Base-by-base conservation (phyloP, 163 green algal species). In the Scenedesmus sp. region DNA sequence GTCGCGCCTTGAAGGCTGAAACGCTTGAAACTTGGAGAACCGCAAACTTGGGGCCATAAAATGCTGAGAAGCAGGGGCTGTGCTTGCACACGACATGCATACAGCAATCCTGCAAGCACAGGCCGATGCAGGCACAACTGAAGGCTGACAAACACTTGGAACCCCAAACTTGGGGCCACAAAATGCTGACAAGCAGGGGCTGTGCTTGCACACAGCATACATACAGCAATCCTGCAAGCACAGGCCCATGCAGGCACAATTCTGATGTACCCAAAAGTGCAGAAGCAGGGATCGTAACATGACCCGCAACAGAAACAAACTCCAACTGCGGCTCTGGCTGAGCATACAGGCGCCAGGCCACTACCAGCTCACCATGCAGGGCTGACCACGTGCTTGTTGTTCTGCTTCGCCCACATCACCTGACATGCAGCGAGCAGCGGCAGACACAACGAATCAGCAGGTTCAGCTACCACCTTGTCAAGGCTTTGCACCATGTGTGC, bases 351-450 rank as follows among this genome's bases (percentile, higher is more conserved):
- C 16, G 40, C 7, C 6, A 24, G 22, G 12, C 10, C 0, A 13
- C 9, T 33, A 24, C 26, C 42, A 81, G 30, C 93, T 90, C 61
- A 96, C 94, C 95, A 97, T 26, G 91, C 93, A 6, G 94, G 95
- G 22, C 93, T 95, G 16, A 97, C 95, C 33, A 97, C 93, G 33
- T 70, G 85, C 22, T 90, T 90, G 81, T 93, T 93, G 72, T 93
- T 88, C 72, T 93, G 82, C 42, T 85, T 81, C 9, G 95, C 95
- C 94, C 94, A 94, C n/a, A 94, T 86, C 42, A 93, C 94, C 93
- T 95, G 92, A 37, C 49, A 0, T 40, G 40, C 79, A 73, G 18
- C 33, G 35, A 76, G 35, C 51, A 70, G 20, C 44, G n/a, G 7
- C 53, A 88, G n/a, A 86, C 70, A 43, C 86, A 42, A 13, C 3